Base-by-base conservation (phyloP, 805 yeast genomes). In the Yamadazyma phyllophila region DNA sequence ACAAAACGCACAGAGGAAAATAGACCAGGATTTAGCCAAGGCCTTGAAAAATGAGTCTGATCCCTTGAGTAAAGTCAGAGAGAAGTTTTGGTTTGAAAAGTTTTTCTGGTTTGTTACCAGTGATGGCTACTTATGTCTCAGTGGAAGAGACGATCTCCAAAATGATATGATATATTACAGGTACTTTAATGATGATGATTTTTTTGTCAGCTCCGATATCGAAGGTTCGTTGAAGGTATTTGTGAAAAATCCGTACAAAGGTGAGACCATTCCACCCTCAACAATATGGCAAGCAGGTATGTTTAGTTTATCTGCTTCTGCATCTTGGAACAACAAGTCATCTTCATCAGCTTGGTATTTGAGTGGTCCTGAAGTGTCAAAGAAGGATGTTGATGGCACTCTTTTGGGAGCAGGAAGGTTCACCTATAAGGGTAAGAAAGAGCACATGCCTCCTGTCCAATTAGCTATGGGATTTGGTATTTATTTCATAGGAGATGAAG, bases 81-180 rank as follows among this genome's bases (percentile, higher is more conserved):
- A 78, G 4, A 89, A 88, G 39, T 83, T 73, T 60, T 91, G 97
- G 88, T 94, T 94, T 68, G 99, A 94, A 61, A 94, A 92, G 63
- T 92, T 84, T 63, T 81, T 76, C 58, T 94, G 99, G 99, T 94
- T 94, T 59, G 72, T 91, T n/a, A 80, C 97, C 0, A 82, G 84
- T 53, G 98, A 92, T 59, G 91, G 94, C 0, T 90, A 86, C 58
- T 67, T 94, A 41, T 86, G 95, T 47, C 64, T 94, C 44, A 89
- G 91, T 39, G 98, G 97, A 1, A 81, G 89, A 51, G 97, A 94
- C 60, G 78, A 74, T 16, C 62, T 79, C 4, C 98, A 92, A 61
- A 75, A 81, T 4, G 96, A 91, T 56, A 77, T 88, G 69, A 78
- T 94, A 24, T 86, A 85, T 58, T 83, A 83, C 55, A 78, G 89